Evolutionary conservation across 257 asterid species (phyloP).

Genomic region (Mitragyna speciosa): DNA sequence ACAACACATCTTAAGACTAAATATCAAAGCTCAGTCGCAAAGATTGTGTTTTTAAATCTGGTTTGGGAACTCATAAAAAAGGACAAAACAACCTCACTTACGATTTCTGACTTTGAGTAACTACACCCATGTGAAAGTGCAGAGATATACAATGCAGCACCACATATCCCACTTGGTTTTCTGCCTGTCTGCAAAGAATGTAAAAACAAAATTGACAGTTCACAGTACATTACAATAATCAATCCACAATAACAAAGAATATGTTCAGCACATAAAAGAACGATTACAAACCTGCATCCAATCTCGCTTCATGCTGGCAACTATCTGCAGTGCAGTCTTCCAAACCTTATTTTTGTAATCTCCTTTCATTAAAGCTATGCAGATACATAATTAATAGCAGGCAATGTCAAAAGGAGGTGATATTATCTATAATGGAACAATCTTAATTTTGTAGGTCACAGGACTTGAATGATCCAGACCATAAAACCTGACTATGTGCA

Average conservation of each 20-base stretch:
- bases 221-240: background rate
- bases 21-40: background rate
- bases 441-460: background rate
- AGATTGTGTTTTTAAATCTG: background rate
- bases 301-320: constrained; percentile 86
- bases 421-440: background rate
- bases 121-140: constrained; percentile 69
- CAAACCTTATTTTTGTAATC: constrained; percentile 13
- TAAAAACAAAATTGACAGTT: background rate
- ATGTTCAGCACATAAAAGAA: background rate
- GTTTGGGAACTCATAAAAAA: background rate
- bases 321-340: constrained; percentile 39
- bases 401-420: background rate
- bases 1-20: background rate
- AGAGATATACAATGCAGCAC: constrained; percentile 90
- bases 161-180: constrained; percentile 93
- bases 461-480: background rate
- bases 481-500: background rate
- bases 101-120: constrained; percentile 69
- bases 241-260: background rate
- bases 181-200: constrained; percentile 74
- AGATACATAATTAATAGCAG: background rate
- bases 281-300: constrained; percentile 70
- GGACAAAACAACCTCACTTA: constrained; percentile 36
- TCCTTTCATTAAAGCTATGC: constrained; percentile 21